These are phyloP conservation scores for Nymphaea thermarum DNA, from an alignment of 164 flowering plant species.

Conservation along the genomic window DNA sequence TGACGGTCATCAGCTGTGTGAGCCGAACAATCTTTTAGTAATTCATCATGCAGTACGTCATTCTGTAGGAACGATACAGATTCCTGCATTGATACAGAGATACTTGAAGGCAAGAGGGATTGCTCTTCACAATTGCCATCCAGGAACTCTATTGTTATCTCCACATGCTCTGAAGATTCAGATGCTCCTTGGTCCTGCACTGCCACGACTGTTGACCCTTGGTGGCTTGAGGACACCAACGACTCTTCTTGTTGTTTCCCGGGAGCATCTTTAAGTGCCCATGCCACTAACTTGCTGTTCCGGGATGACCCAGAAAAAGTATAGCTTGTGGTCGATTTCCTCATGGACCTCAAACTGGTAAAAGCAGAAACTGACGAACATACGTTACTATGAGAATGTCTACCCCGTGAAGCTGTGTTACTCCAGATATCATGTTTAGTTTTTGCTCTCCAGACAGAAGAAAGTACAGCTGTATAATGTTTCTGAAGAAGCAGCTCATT, in stretches of 20 bases:
- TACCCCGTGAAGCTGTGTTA: constrained; percentile 19
- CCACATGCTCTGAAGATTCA: constrained; percentile 26
- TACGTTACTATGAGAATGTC: background rate
- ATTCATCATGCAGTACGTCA: constrained; percentile 10
- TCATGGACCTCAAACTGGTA: background rate
- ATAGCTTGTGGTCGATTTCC: constrained; percentile 20
- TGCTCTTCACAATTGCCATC: constrained; percentile 16
- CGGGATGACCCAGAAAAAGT: constrained; percentile 25
- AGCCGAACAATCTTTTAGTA: constrained; percentile 22
- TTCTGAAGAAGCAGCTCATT: constrained; percentile 69
- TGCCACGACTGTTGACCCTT: constrained; percentile 17
- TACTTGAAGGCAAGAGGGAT: constrained; percentile 32
- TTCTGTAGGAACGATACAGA: constrained; percentile 17
- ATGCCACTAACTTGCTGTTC: constrained; percentile 39
- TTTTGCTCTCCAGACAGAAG: constrained; percentile 63
- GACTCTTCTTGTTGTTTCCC: constrained; percentile 14
- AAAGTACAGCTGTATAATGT: constrained; percentile 81
- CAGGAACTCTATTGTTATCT: constrained; percentile 51
- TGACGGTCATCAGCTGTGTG: constrained; percentile 44
- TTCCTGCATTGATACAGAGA: constrained; percentile 38
- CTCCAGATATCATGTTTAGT: constrained; percentile 15
- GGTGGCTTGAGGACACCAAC: constrained; percentile 16
- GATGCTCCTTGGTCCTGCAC: background rate
- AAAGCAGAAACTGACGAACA: background rate
- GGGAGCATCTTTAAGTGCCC: constrained; percentile 41